Evolutionary conservation across 768 basidiomycete species (phyloP), one percentile per base, ranked within the genome.

Genomic region (Termitomyces heimii): DNA sequence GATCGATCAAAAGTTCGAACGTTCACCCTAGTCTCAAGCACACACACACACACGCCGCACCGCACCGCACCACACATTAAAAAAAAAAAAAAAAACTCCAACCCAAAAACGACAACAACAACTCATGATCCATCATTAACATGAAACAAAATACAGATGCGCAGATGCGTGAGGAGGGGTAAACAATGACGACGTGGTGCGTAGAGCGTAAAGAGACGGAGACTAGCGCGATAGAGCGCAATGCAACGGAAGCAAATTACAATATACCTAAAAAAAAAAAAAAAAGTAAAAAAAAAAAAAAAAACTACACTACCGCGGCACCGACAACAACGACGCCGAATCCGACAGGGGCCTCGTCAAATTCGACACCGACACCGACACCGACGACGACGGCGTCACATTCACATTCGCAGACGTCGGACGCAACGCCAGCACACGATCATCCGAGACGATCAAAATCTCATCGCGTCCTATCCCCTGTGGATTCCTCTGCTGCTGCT

Each of bases 391-490:
- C n/a, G n/a, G n/a, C n/a, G n/a, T n/a, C n/a, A n/a, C n/a, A n/a
- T n/a, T n/a, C n/a, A n/a, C n/a, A n/a, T n/a, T n/a, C n/a, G 77
- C 71, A 13, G 73, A 67, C 55, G 77, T 71, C 58, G 86, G 74
- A 48, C 85, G 82, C 54, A 94, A 70, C 43, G 85, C 80, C 66
- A 93, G 73, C 58, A 94, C 85, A 34, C 88, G 83, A 71, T 96
- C 94, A 63, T 95, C 94, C 4, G 90, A 92, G 35, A 92, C 89
- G 71, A 95, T 84, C 60, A 96, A 74, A 67, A 97, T 92, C 71
- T 97, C 93, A 58, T 92, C 88, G 28, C 89, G 80, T 13, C 80
- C 85, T 12, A 77, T 74, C 34, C 75, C 73, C 64, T 83, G 81
- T 43, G 75, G 74, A 59, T 78, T 70, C 40, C 76, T 72, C 44